A percentile compares a stretch with the other conserved stretches of the same genome.
Conservation (phyloP, 2,329 filamentous ascomycete genomes). For the Trichoderma breve region DNA sequence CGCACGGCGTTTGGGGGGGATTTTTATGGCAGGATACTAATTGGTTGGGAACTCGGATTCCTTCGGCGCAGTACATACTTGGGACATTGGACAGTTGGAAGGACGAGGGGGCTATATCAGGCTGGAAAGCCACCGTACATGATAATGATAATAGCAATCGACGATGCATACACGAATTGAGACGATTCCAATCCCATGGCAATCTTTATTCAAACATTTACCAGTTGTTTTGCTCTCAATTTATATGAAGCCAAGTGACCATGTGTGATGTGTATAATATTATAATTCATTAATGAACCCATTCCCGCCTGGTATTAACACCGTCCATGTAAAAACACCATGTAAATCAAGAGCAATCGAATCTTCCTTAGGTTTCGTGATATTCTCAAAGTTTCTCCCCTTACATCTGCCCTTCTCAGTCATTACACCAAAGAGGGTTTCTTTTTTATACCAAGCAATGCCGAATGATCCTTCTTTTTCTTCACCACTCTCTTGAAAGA, state of each 20-base stretch:
- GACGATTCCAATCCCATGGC: neutral
- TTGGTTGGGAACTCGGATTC: neutral
- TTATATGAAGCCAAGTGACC: neutral
- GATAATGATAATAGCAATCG: neutral
- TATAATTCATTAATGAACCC: neutral
- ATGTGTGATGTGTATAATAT: neutral
- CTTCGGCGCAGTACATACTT: neutral
- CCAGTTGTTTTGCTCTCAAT: neutral
- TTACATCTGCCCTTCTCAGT: neutral
- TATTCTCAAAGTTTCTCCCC: too few relatives aligned
- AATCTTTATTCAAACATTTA: neutral
- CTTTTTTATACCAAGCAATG: conserved; percentile 83
- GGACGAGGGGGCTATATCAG: neutral
- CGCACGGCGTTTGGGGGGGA: conserved; percentile 17
- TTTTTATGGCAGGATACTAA: neutral
- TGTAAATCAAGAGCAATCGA: neutral
- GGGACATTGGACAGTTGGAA: neutral
- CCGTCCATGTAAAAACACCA: neutral
- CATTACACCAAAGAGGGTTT: conserved; percentile 59
- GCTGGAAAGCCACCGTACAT: neutral
- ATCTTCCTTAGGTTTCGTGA: neutral
- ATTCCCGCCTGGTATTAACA: neutral
- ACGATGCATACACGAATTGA: neutral
- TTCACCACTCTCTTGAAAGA: conserved; percentile 76
- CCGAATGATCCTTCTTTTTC: conserved; percentile 80